These are phyloP conservation scores for Acacia crassicarpa DNA, from an alignment of 306 rosid species.

Conservation along the genomic window DNA sequence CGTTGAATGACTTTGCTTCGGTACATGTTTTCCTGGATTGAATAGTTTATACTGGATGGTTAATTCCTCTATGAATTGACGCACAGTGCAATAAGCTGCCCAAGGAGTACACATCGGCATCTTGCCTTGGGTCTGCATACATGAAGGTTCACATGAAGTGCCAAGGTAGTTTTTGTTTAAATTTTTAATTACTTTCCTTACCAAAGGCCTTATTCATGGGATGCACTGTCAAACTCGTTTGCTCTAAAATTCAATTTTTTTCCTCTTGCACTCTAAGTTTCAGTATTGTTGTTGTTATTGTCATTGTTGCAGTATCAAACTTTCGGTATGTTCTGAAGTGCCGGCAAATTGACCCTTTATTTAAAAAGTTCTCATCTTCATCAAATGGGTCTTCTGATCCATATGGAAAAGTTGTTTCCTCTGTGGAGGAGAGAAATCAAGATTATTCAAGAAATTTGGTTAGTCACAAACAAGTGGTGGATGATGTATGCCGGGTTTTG, in stretches of 20 bases:
- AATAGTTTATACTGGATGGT: neutral
- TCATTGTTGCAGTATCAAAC: conserved; percentile 47
- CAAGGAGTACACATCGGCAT: neutral
- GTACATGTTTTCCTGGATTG: neutral
- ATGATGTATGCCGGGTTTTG: conserved; percentile 64
- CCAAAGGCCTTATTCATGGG: neutral
- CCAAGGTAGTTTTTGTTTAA: conserved; percentile 41
- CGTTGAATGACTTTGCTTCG: too few species aligned
- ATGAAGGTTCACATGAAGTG: conserved; percentile 57
- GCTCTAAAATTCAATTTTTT: too few species aligned
- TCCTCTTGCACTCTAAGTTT: neutral
- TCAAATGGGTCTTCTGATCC: conserved; percentile 52
- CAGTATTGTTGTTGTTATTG: neutral
- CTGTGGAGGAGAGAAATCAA: conserved; percentile 26
- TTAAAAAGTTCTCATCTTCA: conserved; percentile 40
- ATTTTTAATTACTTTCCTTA: neutral
- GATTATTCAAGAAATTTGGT: conserved; percentile 39
- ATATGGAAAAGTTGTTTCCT: conserved; percentile 37
- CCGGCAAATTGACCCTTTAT: conserved; percentile 33
- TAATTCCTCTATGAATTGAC: neutral
- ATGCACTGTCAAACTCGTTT: neutral
- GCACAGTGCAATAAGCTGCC: neutral
- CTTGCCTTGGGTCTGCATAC: conserved; percentile 27
- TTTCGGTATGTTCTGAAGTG: conserved; percentile 37
- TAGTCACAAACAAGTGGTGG: conserved; percentile 46